These are phyloP conservation scores for Cercophora samala DNA, from an alignment of 495 filamentous ascomycete species.

Conservation along the genomic window DNA sequence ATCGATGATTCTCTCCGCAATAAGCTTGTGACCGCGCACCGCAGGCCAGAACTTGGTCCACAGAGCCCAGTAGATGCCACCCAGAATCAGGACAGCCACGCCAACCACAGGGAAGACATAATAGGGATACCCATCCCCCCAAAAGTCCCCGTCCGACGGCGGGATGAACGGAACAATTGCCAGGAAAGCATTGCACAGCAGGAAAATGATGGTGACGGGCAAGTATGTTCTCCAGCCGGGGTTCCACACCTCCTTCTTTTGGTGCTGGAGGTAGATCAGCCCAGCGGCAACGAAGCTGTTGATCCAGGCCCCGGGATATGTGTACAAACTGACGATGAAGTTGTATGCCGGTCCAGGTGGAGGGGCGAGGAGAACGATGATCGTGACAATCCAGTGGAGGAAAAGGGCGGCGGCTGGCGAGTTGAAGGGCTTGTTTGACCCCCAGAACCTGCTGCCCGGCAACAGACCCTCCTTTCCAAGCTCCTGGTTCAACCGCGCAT, in stretches of 20 bases:
- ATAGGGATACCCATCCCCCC: constrained; percentile 49
- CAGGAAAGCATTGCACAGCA: constrained; percentile 51
- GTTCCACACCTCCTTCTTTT: constrained; percentile 42
- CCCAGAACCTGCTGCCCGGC: constrained; percentile 7
- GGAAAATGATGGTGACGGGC: constrained; percentile 45
- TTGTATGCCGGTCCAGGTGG: constrained; percentile 43
- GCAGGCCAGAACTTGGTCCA: constrained; percentile 51
- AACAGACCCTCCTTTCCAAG: constrained; percentile 40
- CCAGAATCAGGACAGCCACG: constrained; percentile 44
- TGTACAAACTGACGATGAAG: constrained; percentile 40
- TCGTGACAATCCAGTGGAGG: constrained; percentile 47
- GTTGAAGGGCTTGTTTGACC: constrained; percentile 58
- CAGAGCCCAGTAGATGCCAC: constrained; percentile 49
- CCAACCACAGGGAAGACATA: constrained; percentile 53
- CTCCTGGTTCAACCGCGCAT: constrained; percentile 67
- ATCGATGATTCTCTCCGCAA: constrained; percentile 41
- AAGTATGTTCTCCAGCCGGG: constrained; percentile 44
- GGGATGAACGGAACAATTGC: constrained; percentile 52
- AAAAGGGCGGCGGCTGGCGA: constrained; percentile 45
- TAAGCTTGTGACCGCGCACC: constrained; percentile 49
- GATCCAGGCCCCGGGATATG: constrained; percentile 45
- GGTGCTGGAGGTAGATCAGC: constrained; percentile 43
- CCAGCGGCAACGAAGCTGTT: constrained; percentile 58
- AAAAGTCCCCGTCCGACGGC: constrained; percentile 45
- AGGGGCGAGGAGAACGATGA: constrained; percentile 46